Evolutionary conservation across 805 yeast species (phyloP).

Genomic region (Spencermartinsiella europaea): DNA sequence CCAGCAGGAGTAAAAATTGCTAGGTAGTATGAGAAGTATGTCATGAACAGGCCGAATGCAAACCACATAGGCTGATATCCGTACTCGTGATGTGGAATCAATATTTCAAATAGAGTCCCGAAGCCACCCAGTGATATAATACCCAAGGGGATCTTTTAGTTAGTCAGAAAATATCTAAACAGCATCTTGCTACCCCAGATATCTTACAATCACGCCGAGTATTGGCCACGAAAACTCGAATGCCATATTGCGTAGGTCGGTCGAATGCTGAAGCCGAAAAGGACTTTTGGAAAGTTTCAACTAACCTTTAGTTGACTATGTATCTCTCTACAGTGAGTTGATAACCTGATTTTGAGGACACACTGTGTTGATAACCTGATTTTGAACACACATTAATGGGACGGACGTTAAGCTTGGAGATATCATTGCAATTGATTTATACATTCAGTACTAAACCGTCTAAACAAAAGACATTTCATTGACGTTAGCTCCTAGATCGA

Average conservation of each 20-base stretch:
- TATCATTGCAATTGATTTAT: too few relatives aligned
- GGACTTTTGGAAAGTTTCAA: not conserved
- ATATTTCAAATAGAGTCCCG: conserved; percentile 54
- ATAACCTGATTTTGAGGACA: too few relatives aligned
- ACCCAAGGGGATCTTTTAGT: conserved; percentile 58
- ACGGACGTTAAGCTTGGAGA: too few relatives aligned
- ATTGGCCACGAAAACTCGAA: conserved; percentile 27
- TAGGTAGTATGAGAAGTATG: conserved; percentile 68
- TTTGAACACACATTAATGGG: too few relatives aligned
- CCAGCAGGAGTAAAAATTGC: conserved; percentile 74
- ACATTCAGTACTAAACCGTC: too few relatives aligned
- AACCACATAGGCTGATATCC: conserved; percentile 40
- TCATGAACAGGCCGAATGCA: conserved; percentile 45
- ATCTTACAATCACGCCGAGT: conserved; percentile 24
- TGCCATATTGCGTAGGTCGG: conserved; percentile 8
- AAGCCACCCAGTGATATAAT: conserved; percentile 58
- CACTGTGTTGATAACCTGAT: too few relatives aligned
- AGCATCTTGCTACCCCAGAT: not conserved
- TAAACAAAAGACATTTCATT: too few relatives aligned
- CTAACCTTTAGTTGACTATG: too few relatives aligned
- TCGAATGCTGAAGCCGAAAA: not conserved
- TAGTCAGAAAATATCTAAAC: not conserved
- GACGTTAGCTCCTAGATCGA: too few relatives aligned
- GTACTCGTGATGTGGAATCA: conserved; percentile 39
- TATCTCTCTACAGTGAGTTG: too few relatives aligned